Percentiles rank a stretch among this genome's conserved stretches.
phyloP scores from a whole-genome alignment of 257 asterid species.

The Marsdenia floribunda region DNA sequence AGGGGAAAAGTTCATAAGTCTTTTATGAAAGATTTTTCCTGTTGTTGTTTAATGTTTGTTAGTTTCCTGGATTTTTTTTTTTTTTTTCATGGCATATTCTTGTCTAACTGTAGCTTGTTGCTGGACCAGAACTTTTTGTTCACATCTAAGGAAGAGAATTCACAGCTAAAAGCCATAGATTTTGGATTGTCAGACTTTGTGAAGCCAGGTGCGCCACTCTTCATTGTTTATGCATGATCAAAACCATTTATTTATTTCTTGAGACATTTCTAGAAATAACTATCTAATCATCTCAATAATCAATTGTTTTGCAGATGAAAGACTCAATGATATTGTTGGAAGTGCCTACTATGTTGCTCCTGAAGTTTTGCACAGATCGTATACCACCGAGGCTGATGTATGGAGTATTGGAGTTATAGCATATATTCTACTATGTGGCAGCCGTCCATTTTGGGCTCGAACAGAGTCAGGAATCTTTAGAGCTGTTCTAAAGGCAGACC shows the following conservation, averaged over 20 bases:
- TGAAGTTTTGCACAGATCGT: constrained; percentile 85
- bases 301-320: constrained; percentile 55
- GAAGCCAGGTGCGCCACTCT: constrained; percentile 61
- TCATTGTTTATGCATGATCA: not conserved
- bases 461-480: constrained; percentile 93
- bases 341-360: constrained; percentile 99
- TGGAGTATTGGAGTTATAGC: constrained; percentile 94
- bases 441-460: constrained; percentile 97
- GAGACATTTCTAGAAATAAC: not conserved
- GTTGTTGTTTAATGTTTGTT: constrained; percentile 1
- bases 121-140: constrained; percentile 83
- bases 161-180: constrained; percentile 85
- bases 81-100: constrained; percentile 4
- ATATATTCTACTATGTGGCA: constrained; percentile 75
- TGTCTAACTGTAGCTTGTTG: constrained; percentile 34
- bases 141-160: constrained; percentile 65
- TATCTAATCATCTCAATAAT: constrained; percentile 1
- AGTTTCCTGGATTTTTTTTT: not conserved
- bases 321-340: constrained; percentile 91
- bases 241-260: not conserved
- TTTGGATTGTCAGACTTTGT: constrained; percentile 94
- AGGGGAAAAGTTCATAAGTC: not conserved
- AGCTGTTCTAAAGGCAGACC: constrained; percentile 88
- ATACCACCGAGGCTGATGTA: constrained; percentile 89
- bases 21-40: not conserved